Evolutionary conservation across 768 basidiomycete genomes (phyloP), one percentile per base, ranked within the genome.

Genomic region (Podaxis carcinomalis): DNA sequence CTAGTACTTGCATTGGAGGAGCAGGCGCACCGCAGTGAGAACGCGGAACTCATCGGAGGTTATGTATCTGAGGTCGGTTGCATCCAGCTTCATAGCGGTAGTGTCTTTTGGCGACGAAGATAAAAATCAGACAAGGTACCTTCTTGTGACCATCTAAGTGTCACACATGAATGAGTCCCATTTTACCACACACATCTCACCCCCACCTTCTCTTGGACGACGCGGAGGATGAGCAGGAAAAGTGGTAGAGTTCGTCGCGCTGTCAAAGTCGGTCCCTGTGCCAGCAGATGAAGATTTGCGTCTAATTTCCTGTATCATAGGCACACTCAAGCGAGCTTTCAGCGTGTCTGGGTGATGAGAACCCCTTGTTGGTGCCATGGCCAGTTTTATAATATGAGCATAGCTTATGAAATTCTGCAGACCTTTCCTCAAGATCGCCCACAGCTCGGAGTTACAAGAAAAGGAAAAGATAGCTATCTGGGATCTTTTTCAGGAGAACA

Each of bases 21-120:
- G 3, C 57, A 52, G 25, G 68, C 74, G 13, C 68, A 96, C 95
- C 53, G 96, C 93, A n/a, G 92, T 92, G 25, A 99, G 78, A n/a
- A 97, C 94, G 57, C 95, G 78, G 74, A 98, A 99, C 69, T 98
- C 95, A 55, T 98, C 95, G 7, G 89, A 79, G 2, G 90, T 87
- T 58, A 98, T 78, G 73, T 98, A 99, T 73, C 96, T 80, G 62
- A 99, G 80, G 78, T 98, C 97, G 19, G 92, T 94, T 21, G 91
- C 93, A 72, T 97, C 94, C 55, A 98, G 82, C 78, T 92, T 95
- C 95, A 97, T 97, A 63, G 56, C 77, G 51, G 9, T 32, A 32
- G 32, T 32, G 32, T 9, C 56, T 27, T 19, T 10, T 10, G 32
- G 19, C 11, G 23, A 36, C 14, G 51, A 57, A 47, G 40, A 49